Evolutionary conservation across 2,329 filamentous ascomycete species (phyloP), one percentile per base, ranked within the genome.

Genomic region (Ascochyta rabiei): DNA sequence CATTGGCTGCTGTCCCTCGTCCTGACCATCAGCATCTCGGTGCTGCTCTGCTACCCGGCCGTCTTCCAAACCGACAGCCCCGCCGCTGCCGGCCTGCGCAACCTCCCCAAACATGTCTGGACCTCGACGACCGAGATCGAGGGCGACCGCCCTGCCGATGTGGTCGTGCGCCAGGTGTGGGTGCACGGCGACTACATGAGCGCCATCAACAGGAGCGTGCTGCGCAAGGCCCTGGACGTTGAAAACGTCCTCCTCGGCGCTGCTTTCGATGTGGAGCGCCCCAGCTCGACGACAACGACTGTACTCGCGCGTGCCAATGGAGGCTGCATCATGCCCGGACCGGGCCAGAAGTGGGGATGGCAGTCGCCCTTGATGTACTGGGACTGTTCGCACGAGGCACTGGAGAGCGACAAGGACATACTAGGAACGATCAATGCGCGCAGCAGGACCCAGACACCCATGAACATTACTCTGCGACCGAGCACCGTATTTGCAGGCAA

Each of bases 401-500:
- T 93, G 44, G 70, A 82, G 23, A 70, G 75, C 15, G 90, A 93
- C 64, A 48, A 71, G 0, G 81, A 92, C 67, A 81, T 92, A 12
- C 71, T 92, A 3, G 72, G 75, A 1, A 93, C 90, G 0, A 86
- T 93, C 66, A 91, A 93, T 63, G 76, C 83, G 48, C 82, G 78
- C 57, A 85, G 85, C 49, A 81, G 78, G 0, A 83, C 83, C 56
- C 82, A 83, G 1, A 89, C 89, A 0, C 84, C 84, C 1, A 84
- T 90, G 64, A 91, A 92, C 68, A 80, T 91, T 38, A 91, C 89
- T 0, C 76, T 93, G 24, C 84, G 89, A 9, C 89, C 90, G 66
- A 90, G 89, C 2, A 90, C 90, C 47, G 89, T 93, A 16, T 91
- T 93, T 63, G 90, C 89, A 53, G 90, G 90, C n/a, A 92, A 93